Conservation (phyloP, 2,329 filamentous ascomycete genomes). For the Ceratocystiopsis brevicomis region DNA sequence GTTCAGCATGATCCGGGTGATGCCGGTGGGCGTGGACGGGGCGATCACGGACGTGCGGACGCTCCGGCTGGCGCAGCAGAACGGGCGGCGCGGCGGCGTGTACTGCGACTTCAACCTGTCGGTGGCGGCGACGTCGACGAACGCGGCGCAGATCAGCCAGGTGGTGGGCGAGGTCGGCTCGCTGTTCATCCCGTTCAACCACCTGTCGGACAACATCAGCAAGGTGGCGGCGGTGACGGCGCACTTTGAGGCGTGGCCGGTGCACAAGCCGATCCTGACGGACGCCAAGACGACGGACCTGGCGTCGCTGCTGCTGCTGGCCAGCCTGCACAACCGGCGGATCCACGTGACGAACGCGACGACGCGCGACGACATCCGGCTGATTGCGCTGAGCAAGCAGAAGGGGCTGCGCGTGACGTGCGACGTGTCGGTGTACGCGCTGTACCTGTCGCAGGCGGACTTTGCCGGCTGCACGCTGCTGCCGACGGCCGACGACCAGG, state of each 20-base stretch:
- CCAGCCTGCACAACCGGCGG: constrained; percentile 58
- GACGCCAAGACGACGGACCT: constrained; percentile 61
- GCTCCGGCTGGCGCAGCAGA: constrained; percentile 53
- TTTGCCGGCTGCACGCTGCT: constrained; percentile 48
- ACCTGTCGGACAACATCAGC: constrained; percentile 65
- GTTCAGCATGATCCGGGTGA: constrained; percentile 64
- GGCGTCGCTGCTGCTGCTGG: constrained; percentile 55
- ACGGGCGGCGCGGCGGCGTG: constrained; percentile 40
- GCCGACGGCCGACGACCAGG: constrained; percentile 49
- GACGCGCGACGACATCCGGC: constrained; percentile 59
- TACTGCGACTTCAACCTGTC: constrained; percentile 70
- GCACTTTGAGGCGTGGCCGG: constrained; percentile 62
- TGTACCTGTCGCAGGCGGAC: constrained; percentile 56
- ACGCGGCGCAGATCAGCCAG: constrained; percentile 55
- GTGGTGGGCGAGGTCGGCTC: constrained; percentile 58
- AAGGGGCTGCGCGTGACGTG: constrained; percentile 71
- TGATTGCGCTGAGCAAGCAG: constrained; percentile 60
- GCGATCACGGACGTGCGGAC: constrained; percentile 54
- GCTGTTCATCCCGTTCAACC: constrained; percentile 68
- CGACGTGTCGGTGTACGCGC: constrained; percentile 61
- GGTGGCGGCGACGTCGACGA: constrained; percentile 52
- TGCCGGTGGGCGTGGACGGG: constrained; percentile 55
- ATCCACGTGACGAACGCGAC: constrained; percentile 67
- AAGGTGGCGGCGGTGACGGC: constrained; percentile 63
- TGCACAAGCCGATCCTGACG: constrained; percentile 61